Evolutionary conservation across 352 stramenopile species (phyloP), one percentile per base, ranked within the genome.

Genomic region (Phytopythium vexans): DNA sequence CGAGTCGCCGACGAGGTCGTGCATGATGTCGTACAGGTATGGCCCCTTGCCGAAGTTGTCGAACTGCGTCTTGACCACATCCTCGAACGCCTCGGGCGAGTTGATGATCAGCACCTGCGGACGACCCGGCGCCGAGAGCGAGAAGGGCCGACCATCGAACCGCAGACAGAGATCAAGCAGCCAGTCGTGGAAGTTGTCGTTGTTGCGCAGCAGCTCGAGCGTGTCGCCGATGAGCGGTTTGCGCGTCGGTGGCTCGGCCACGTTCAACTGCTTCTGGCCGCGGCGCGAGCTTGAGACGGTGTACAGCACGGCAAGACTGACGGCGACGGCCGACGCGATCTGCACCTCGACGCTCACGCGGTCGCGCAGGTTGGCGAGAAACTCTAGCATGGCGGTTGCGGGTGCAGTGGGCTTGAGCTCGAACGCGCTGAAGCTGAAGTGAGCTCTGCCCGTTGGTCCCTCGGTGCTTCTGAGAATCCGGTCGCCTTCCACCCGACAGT

Each of bases 1-100:
- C 38, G 80, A 76, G 31, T 70, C 59, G 39, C 82, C 74, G 14
- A 89, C 64, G 11, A 89, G 55, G 15, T 87, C 67, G 11, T 46
- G 14, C 10, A 82, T 54, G 2, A 74, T 64, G n/a, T 66, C 58
- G 2, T 58, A 55, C 34, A 82, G 66, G 35, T 44, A 48, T 3
- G 77, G 48, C 5, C 80, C 78, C 49, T 88, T 88, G 6, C 63
- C 49, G 58, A 89, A 93, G 15, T 66, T 62, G 45, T 77, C 57
- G 44, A 70, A 58, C 15, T 83, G 64, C 12, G 58, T 77, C 45
- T 72, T 77, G 43, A 76, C 68, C 12, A 80, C 56, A 41, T 83
- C 70, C 52, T 83, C 66, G 38, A 77, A 75, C 33, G 64, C 66
- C 27, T 50, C 49, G 8, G 67, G 56, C 16, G 63, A 62, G 39